Evolutionary conservation across 1,139 yeast species (phyloP).

Genomic region (Magnusiomyces tetraspermus): DNA sequence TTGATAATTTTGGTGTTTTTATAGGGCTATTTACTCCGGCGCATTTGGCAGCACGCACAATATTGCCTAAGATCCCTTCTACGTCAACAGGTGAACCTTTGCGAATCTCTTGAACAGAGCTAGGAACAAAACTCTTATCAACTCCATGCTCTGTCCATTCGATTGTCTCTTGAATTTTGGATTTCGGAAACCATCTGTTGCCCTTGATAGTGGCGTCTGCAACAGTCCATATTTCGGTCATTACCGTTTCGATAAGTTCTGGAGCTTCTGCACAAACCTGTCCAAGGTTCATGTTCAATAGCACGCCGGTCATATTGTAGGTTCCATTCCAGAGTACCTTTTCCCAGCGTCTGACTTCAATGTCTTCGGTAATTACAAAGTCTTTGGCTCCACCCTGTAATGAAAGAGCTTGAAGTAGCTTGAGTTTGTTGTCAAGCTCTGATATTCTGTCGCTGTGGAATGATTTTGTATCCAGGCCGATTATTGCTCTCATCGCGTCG

Average conservation of each 20-base stretch:
- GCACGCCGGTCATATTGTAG: constrained; percentile 19
- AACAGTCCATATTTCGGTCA: constrained; percentile 20
- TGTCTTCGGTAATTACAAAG: constrained; percentile 12
- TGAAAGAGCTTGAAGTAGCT: not conserved
- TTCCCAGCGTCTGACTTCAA: constrained; percentile 19
- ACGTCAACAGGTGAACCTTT: constrained; percentile 20
- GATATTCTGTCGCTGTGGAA: not conserved
- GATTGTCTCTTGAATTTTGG: constrained; percentile 13
- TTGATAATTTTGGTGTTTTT: no score
- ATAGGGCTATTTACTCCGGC: constrained; percentile 18
- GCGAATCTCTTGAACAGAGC: constrained; percentile 23
- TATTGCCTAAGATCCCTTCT: constrained; percentile 21
- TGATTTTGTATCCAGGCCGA: constrained; percentile 15
- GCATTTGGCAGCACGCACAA: constrained; percentile 18
- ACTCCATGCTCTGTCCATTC: constrained; percentile 12
- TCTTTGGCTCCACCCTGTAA: constrained; percentile 13
- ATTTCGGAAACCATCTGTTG: constrained; percentile 12
- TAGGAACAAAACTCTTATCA: constrained; percentile 18
- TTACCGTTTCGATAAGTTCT: constrained; percentile 2
- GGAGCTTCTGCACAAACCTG: constrained; percentile 16
- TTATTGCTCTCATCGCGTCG: constrained; percentile 9
- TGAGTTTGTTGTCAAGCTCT: not conserved
- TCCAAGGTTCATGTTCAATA: constrained; percentile 15
- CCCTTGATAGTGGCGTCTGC: constrained; percentile 18
- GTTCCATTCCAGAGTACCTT: constrained; percentile 24